A percentile compares a stretch with the other conserved stretches of the same genome.
phyloP scores from a whole-genome alignment of 169 alveolate species.

The Plasmodium billcollinsi region DNA sequence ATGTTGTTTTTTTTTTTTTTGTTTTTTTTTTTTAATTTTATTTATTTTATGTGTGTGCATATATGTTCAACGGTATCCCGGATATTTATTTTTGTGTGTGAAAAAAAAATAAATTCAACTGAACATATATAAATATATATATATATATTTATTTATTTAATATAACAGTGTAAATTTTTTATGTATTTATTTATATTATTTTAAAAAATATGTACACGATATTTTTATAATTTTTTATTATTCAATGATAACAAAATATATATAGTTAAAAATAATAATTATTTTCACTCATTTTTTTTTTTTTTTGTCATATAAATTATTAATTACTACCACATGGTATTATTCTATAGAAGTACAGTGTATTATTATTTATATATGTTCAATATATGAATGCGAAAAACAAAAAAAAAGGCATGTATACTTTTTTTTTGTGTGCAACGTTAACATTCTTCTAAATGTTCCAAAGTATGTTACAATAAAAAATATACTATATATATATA shows the following conservation, averaged over 20 bases:
- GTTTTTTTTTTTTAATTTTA: constrained; percentile 48
- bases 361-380: too few species aligned
- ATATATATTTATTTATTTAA: neutral
- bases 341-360: too few species aligned
- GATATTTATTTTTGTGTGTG: constrained; percentile 39
- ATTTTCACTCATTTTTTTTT: too few species aligned
- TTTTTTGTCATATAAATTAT: too few species aligned
- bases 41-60: constrained; percentile 63
- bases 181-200: neutral
- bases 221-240: neutral
- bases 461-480: neutral
- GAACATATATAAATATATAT: neutral
- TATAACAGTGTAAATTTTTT: neutral
- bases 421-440: constrained; percentile 8
- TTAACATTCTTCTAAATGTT: neutral
- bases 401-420: neutral
- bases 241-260: neutral
- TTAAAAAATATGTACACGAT: neutral
- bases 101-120: neutral
- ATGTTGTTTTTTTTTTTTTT: constrained; percentile 47
- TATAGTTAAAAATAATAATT: neutral
- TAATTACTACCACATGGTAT: too few species aligned
- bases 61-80: constrained; percentile 28
- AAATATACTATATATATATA: neutral
- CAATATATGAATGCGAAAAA: neutral